Base-by-base conservation (phyloP, 192 early-diverging fungal genomes). In the Coemansia erecta region DNA sequence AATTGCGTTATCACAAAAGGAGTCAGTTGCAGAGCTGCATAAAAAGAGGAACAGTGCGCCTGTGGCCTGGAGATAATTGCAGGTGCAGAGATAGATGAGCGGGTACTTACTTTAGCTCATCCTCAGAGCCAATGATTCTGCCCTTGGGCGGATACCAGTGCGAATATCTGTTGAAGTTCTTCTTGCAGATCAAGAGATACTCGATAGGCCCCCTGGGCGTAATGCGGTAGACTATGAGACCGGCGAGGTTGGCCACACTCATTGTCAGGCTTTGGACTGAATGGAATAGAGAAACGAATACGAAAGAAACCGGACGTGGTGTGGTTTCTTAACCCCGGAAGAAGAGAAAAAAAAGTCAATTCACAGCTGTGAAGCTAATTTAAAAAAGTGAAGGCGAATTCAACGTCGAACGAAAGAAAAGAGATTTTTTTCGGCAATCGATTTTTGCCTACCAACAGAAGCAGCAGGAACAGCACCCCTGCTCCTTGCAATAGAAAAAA, bases 111-210 rank as follows among this genome's bases (percentile, higher is more conserved):
- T 89, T 87, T 66, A 85, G 64, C 68, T 90, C 89, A 75, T 91
- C 87, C 79, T 94, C 92, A 59, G 84, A 71, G 18, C 89, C 90
- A 62, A 92, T 83, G 31, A 85, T 77, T 58, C 81, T 80, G 56
- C 90, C 90, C 71, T 92, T 92, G 28, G 92, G 92, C 56, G 87
- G 85, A 40, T 82, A 84, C 92, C 92, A 94, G 72, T 92, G 86
- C 61, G 84, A 80, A 63, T 90, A 89, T 68, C 90, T 84, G 54
- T 86, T 73, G 58, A 85, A 90, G 51, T 89, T 84, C 78, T 92
- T 89, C 83, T 92, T 87, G 66, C 48, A 50, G 48, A 91, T 81
- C 64, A 94, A 80, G 77, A 94, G 83, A 65, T 88, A 90, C 81
- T 94, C 92, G 60, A 68, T 69, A 19, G 83, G 78, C 52, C 57